Percentiles rank a stretch among this genome's conserved stretches.
These are phyloP conservation scores for Rutstroemia sp. DNA, from an alignment of 2,329 filamentous ascomycete species.

Conservation along the genomic window DNA sequence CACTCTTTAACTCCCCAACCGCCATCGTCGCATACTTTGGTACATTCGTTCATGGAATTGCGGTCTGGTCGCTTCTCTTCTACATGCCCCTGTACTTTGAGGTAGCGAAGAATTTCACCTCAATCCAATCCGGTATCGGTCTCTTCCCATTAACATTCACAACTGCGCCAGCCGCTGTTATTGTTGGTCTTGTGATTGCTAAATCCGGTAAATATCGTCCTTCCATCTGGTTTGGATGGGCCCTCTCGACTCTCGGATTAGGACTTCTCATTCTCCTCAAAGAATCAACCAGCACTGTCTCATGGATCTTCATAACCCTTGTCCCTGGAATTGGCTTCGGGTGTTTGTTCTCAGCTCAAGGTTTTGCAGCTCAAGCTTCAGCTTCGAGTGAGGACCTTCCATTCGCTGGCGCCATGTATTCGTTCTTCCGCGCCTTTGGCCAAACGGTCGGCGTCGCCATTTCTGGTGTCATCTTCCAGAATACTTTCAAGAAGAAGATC, in stretches of 20 bases:
- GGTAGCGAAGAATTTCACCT: slow-evolving; percentile 42
- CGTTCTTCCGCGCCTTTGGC: slow-evolving; percentile 58
- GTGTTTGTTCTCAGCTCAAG: slow-evolving; percentile 54
- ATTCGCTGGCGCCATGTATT: slow-evolving; percentile 55
- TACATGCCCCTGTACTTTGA: slow-evolving; percentile 44
- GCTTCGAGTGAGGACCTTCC: slow-evolving; percentile 47
- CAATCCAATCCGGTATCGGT: slow-evolving; percentile 45
- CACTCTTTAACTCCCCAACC: slow-evolving; percentile 38
- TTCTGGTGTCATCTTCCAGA: slow-evolving; percentile 62
- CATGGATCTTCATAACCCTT: slow-evolving; percentile 55
- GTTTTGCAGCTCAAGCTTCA: slow-evolving; percentile 54
- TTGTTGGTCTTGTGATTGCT: slow-evolving; percentile 47
- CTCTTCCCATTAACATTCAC: slow-evolving; percentile 54
- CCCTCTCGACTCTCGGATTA: slow-evolving; percentile 47
- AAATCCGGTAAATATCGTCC: slow-evolving; percentile 49
- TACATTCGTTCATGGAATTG: slow-evolving; percentile 45
- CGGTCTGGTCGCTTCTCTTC: slow-evolving; percentile 45
- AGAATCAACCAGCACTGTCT: slow-evolving; percentile 39
- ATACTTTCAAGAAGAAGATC: slow-evolving; percentile 33
- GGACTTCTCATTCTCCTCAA: slow-evolving; percentile 45
- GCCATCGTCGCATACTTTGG: slow-evolving; percentile 43
- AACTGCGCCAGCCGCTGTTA: slow-evolving; percentile 46
- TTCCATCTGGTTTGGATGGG: slow-evolving; percentile 48
- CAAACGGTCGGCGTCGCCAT: slow-evolving; percentile 32
- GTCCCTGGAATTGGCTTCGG: slow-evolving; percentile 54